Percentiles rank a stretch among this genome's conserved stretches.
Conservation (phyloP, 352 stramenopile species). For the Globisporangium nagaii region DNA sequence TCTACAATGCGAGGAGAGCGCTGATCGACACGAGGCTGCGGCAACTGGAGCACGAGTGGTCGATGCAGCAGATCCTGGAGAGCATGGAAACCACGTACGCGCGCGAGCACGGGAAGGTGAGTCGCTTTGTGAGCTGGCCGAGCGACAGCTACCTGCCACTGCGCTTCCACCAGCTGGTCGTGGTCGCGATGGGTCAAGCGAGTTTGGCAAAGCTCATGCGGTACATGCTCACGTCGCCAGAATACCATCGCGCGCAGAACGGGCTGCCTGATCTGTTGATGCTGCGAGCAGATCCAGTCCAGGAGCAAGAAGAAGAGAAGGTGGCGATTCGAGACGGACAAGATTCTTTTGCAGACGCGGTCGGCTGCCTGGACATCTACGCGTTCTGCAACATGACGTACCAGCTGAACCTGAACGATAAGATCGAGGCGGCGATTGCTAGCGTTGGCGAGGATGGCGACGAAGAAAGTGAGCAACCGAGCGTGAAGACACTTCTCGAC, state of each 20-base stretch:
- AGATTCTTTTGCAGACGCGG: slow-evolving; percentile 18
- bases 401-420: slow-evolving; percentile 34
- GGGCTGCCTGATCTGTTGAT: slow-evolving; percentile 67
- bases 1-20: slow-evolving; percentile 33
- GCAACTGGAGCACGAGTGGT: slow-evolving; percentile 36
- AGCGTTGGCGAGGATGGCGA: background rate
- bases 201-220: slow-evolving; percentile 37
- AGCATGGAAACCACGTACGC: slow-evolving; percentile 31
- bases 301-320: background rate
- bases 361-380: slow-evolving; percentile 39
- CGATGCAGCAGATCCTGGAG: slow-evolving; percentile 35
- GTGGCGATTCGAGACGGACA: no score
- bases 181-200: slow-evolving; percentile 37
- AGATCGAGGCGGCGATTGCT: background rate
- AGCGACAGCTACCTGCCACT: slow-evolving; percentile 22
- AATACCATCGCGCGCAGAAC: slow-evolving; percentile 68
- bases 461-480: slow-evolving; percentile 11
- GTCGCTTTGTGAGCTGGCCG: slow-evolving; percentile 62
- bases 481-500: slow-evolving; percentile 13
- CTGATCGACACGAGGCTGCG: slow-evolving; percentile 40
- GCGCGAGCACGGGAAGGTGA: slow-evolving; percentile 43
- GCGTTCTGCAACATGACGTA: slow-evolving; percentile 51
- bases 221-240: slow-evolving; percentile 65
- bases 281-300: slow-evolving; percentile 21
- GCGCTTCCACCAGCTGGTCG: slow-evolving; percentile 43